Conservation (phyloP, 2,329 filamentous ascomycete genomes). For the Pestalotiopsis fici region DNA sequence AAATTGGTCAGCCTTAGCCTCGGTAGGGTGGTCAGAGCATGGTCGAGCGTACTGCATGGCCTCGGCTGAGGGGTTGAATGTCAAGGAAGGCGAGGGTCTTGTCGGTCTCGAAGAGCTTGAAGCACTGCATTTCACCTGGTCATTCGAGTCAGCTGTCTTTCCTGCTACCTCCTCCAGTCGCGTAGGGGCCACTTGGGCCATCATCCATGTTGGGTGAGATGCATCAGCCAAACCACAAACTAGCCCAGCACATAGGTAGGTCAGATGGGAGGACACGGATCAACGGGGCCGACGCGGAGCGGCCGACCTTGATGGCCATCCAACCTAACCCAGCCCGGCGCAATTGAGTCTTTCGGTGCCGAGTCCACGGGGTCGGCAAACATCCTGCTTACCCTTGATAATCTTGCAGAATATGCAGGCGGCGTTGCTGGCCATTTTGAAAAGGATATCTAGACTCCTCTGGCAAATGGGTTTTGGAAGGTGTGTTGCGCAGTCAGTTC, state of each 20-base stretch:
- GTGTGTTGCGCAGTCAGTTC: too few relatives aligned
- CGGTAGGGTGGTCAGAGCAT: too few relatives aligned
- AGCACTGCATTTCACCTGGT: conserved; percentile 87
- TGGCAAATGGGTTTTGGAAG: too few relatives aligned
- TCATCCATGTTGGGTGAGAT: too few relatives aligned
- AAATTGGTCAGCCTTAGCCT: background rate
- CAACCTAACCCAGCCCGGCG: background rate
- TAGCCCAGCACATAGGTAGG: too few relatives aligned
- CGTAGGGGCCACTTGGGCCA: too few relatives aligned
- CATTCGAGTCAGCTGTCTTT: conserved; percentile 13
- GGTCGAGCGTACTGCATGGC: conserved; percentile 73
- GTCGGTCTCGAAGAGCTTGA: conserved; percentile 95
- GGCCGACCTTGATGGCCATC: conserved; percentile 10
- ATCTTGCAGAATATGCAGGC: conserved; percentile 98
- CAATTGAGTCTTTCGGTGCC: background rate
- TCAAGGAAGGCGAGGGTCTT: conserved; percentile 96
- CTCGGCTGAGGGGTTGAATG: conserved; percentile 84
- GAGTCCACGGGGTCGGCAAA: too few relatives aligned
- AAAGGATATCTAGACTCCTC: background rate
- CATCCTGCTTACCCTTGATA: conserved; percentile 81
- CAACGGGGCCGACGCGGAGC: conserved; percentile 3
- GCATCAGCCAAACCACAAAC: too few relatives aligned
- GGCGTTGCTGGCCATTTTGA: conserved; percentile 32
- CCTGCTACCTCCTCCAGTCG: background rate
- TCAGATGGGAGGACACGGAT: conserved; percentile 8